Evolutionary conservation across 768 basidiomycete species (phyloP).

Genomic region (Austroboletus festivus): DNA sequence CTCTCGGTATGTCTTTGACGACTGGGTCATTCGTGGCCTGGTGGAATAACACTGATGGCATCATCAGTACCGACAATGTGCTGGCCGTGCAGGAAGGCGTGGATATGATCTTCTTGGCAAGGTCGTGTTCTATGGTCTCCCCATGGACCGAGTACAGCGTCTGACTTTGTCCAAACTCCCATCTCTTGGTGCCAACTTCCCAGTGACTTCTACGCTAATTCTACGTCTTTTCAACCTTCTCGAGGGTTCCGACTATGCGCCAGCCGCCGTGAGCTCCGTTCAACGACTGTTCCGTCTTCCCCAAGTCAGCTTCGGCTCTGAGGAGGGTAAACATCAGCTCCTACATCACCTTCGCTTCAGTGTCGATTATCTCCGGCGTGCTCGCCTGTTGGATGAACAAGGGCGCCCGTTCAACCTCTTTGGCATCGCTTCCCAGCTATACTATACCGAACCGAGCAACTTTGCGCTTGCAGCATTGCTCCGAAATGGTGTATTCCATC

Average conservation of each 20-base stretch:
- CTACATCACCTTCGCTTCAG: slow-evolving; percentile 66
- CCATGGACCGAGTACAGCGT: slow-evolving; percentile 61
- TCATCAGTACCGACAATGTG: slow-evolving; percentile 65
- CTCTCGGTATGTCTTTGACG: slow-evolving; percentile 45
- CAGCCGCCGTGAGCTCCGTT: slow-evolving; percentile 47
- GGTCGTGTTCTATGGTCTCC: slow-evolving; percentile 68
- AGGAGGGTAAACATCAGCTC: slow-evolving; percentile 53
- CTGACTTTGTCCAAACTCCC: slow-evolving; percentile 63
- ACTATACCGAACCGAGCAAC: slow-evolving; percentile 69
- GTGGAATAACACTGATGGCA: neutral
- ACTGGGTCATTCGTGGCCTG: too few species aligned
- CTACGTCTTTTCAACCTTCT: slow-evolving; percentile 65
- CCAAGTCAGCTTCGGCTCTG: slow-evolving; percentile 54
- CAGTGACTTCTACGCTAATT: slow-evolving; percentile 61
- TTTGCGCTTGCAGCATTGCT: slow-evolving; percentile 60
- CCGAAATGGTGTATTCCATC: slow-evolving; percentile 55
- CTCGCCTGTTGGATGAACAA: slow-evolving; percentile 46
- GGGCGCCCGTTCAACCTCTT: slow-evolving; percentile 61
- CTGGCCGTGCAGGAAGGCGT: slow-evolving; percentile 70
- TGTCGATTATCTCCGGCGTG: slow-evolving; percentile 65
- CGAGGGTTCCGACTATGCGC: slow-evolving; percentile 53
- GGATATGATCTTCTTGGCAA: slow-evolving; percentile 69
- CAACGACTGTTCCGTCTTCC: slow-evolving; percentile 54
- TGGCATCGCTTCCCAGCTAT: slow-evolving; percentile 51
- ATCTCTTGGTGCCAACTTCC: slow-evolving; percentile 60